Evolutionary conservation across 169 alveolate genomes (phyloP).

Genomic region (Plasmodium gonderi): DNA sequence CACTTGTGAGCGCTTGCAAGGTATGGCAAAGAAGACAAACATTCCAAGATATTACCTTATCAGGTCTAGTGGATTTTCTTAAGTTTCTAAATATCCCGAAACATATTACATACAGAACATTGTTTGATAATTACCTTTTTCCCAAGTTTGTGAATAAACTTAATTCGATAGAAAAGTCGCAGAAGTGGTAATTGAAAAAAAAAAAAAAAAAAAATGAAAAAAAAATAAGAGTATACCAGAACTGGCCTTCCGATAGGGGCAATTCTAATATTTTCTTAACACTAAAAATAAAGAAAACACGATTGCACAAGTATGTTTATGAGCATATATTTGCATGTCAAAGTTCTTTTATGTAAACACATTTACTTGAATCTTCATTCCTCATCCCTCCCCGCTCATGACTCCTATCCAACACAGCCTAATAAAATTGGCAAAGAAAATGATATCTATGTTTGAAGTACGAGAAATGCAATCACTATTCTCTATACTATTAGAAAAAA

Average conservation of each 20-base stretch:
- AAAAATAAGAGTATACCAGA: not conserved
- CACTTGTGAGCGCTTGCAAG: constrained; percentile 84
- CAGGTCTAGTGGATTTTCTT: constrained; percentile 83
- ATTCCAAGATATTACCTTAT: constrained; percentile 80
- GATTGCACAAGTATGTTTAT: not conserved
- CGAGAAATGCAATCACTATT: constrained; percentile 84
- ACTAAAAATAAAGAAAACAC: too few relatives aligned
- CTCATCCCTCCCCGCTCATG: not conserved
- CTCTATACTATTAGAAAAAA: constrained; percentile 75
- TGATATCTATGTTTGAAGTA: constrained; percentile 85
- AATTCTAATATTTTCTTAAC: not conserved
- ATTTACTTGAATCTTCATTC: not conserved
- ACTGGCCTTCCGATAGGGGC: not conserved
- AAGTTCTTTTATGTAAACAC: not conserved
- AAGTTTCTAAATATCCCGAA: constrained; percentile 82
- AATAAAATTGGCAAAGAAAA: constrained; percentile 77
- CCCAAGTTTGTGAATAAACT: constrained; percentile 79
- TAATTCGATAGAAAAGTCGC: constrained; percentile 51
- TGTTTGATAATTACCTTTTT: constrained; percentile 79
- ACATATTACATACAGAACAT: constrained; percentile 80
- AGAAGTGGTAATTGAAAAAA: constrained; percentile 28
- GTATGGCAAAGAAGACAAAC: constrained; percentile 87
- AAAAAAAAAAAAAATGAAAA: not conserved
- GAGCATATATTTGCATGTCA: not conserved
- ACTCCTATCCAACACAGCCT: not conserved